Conservation (phyloP, 129 eudicot genomes). For the Cynara cardunculus region DNA sequence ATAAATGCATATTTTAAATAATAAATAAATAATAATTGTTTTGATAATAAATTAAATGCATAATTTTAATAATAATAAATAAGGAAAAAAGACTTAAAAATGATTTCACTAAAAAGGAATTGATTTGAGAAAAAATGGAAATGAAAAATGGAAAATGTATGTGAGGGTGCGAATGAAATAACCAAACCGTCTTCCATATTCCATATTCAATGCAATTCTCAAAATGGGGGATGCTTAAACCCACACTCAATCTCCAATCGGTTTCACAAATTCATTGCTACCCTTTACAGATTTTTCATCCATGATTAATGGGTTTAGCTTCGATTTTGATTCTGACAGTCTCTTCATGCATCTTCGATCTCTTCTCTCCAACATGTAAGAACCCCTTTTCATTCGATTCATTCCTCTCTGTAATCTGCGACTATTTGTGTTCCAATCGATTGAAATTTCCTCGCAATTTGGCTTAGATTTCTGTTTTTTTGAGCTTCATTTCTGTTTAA, state of each 20-base stretch:
- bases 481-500: conserved; percentile 18
- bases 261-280: not conserved
- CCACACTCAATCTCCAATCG: conserved; percentile 10
- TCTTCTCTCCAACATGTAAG: conserved; percentile 41
- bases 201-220: conserved; percentile 25
- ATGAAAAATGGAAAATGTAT: not conserved
- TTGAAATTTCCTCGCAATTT: not conserved
- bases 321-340: conserved; percentile 14
- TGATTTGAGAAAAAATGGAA: not conserved
- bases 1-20: no score
- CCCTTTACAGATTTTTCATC: not conserved
- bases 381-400: not conserved
- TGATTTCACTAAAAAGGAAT: not conserved
- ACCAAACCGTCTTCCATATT: conserved; percentile 16
- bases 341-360: conserved; percentile 16
- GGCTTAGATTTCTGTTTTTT: not conserved
- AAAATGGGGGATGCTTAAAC: conserved; percentile 21
- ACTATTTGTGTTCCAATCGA: not conserved
- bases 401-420: not conserved
- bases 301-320: conserved; percentile 32
- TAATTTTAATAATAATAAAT: not conserved
- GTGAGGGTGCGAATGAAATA: not conserved
- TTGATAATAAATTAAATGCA: no score
- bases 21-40: no score
- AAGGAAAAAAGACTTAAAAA: not conserved